phyloP scores from a whole-genome alignment of 1,284 basidiomycete species.

The Entoloma clypeatum region DNA sequence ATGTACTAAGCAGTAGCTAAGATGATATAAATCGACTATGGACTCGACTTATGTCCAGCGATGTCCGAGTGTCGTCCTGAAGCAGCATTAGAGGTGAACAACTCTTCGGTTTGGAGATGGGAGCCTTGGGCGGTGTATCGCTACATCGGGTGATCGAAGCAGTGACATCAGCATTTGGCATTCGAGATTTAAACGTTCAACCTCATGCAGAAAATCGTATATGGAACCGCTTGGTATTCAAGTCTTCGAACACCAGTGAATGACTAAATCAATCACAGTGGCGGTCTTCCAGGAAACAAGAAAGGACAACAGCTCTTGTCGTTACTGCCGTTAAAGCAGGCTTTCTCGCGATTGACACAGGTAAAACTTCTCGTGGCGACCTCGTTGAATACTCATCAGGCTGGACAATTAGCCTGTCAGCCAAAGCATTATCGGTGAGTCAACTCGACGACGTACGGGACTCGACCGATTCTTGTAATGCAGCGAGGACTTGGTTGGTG shows the following conservation, averaged over 20 bases:
- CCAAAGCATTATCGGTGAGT: slow-evolving; percentile 69
- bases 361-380: slow-evolving; percentile 30
- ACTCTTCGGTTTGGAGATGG: too few relatives aligned
- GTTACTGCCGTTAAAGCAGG: slow-evolving; percentile 68
- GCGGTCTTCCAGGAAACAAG: slow-evolving; percentile 66
- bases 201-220: slow-evolving; percentile 34
- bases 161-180: too few relatives aligned
- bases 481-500: slow-evolving; percentile 78
- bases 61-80: too few relatives aligned
- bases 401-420: slow-evolving; percentile 57
- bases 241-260: slow-evolving; percentile 1
- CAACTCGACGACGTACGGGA: background rate
- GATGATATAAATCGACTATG: too few relatives aligned
- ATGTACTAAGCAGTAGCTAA: too few relatives aligned
- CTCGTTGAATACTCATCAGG: slow-evolving; percentile 4
- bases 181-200: too few relatives aligned
- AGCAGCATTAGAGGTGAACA: too few relatives aligned
- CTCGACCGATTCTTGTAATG: slow-evolving; percentile 5
- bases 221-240: slow-evolving; percentile 36
- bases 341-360: slow-evolving; percentile 77
- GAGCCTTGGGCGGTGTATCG: too few relatives aligned
- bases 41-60: too few relatives aligned
- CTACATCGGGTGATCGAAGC: too few relatives aligned
- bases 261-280: slow-evolving; percentile 6
- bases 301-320: slow-evolving; percentile 64